Conservation (phyloP, 176 grass and related monocot genomes). For the Hordeum marinum region DNA sequence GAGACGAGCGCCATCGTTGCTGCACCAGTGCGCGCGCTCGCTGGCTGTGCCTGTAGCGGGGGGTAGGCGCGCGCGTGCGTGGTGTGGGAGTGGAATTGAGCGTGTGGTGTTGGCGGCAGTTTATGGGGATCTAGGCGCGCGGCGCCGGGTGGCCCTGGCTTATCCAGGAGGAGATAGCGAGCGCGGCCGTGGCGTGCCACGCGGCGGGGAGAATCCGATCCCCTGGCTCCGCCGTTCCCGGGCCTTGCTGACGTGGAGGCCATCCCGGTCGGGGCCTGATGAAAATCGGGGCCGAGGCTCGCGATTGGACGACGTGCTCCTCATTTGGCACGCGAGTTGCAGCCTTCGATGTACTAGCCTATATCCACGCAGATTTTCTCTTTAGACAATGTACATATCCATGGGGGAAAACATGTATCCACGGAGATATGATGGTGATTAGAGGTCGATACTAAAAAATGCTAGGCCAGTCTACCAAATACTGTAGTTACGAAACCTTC, state of each 20-base stretch:
- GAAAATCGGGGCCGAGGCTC: conserved; percentile 26
- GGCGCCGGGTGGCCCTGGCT: conserved; percentile 35
- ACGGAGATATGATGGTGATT: not conserved
- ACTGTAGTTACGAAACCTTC: too few species aligned
- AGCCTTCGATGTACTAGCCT: not conserved
- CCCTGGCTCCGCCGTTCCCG: conserved; percentile 23
- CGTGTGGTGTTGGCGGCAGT: conserved; percentile 35
- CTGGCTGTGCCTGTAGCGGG: not conserved
- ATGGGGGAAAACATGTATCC: not conserved
- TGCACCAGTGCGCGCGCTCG: not conserved
- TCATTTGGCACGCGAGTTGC: not conserved
- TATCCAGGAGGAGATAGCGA: conserved; percentile 54
- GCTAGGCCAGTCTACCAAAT: too few species aligned
- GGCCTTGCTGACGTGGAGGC: conserved; percentile 54
- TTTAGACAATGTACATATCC: not conserved
- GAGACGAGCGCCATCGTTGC: conserved; percentile 57
- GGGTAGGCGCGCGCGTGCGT: not conserved
- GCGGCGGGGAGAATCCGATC: conserved; percentile 66
- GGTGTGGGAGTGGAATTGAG: not conserved
- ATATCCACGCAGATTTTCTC: not conserved
- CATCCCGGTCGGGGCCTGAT: not conserved
- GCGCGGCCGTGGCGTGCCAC: conserved; percentile 44
- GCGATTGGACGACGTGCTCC: not conserved
- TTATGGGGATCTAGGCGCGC: conserved; percentile 49
- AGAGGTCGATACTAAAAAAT: too few species aligned